Percentiles rank a stretch among this genome's conserved stretches.
phyloP scores from a whole-genome alignment of 2,329 filamentous ascomycete species.

The Phialophora macrospora region DNA sequence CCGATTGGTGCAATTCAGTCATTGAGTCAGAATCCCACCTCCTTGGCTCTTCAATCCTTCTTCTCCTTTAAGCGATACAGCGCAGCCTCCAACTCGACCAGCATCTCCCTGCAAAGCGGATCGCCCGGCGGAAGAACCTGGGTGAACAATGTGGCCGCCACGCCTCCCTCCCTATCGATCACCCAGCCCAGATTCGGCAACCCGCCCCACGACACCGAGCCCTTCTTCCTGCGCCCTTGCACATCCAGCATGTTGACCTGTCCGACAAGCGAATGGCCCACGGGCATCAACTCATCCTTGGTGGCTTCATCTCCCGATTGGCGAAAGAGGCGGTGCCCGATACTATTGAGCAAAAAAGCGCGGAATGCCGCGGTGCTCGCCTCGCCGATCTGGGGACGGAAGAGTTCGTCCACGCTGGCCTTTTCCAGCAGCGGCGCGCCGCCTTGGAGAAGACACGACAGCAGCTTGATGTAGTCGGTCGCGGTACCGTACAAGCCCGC shows the following conservation, averaged over 20 bases:
- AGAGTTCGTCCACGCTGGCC: conserved; percentile 64
- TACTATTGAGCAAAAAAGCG: background rate
- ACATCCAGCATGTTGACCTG: conserved; percentile 22
- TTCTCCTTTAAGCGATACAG: conserved; percentile 10
- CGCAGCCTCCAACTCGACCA: conserved; percentile 20
- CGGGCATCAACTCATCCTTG: conserved; percentile 2
- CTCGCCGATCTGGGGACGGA: conserved; percentile 43
- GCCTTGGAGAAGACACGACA: conserved; percentile 33
- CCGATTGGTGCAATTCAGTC: no score
- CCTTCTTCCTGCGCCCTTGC: conserved; percentile 12
- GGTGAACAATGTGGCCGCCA: conserved; percentile 33
- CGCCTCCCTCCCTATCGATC: conserved; percentile 34
- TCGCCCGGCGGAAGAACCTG: conserved; percentile 37
- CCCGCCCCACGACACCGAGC: conserved; percentile 37
- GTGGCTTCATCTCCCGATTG: background rate
- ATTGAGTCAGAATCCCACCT: background rate
- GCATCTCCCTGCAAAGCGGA: conserved; percentile 11
- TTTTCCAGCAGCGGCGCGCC: conserved; percentile 54
- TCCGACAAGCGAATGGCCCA: conserved; percentile 23
- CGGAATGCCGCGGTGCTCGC: conserved; percentile 8
- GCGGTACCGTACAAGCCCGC: conserved; percentile 38
- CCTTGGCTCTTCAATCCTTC: background rate
- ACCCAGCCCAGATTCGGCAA: conserved; percentile 38
- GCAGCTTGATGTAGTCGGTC: conserved; percentile 36
- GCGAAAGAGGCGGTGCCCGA: conserved; percentile 8